Evolutionary conservation across 768 basidiomycete species (phyloP).

Genomic region (Pisolithus tinctorius): DNA sequence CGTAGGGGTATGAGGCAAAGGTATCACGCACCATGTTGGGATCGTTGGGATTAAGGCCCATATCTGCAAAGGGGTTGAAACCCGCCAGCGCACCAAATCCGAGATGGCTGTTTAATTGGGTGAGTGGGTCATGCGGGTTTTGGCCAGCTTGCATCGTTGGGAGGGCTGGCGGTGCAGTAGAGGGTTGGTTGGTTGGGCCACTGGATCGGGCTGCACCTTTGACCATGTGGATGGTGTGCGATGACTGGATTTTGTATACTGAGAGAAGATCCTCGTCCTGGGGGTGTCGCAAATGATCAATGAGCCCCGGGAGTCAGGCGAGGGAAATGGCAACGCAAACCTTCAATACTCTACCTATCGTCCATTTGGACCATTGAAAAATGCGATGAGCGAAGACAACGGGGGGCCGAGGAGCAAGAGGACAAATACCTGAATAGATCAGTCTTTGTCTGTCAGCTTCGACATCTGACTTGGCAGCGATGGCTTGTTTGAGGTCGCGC

Average conservation of each 20-base stretch:
- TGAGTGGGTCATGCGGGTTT: slow-evolving; percentile 81
- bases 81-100: slow-evolving; percentile 79
- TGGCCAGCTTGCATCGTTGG: slow-evolving; percentile 91
- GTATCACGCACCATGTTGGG: slow-evolving; percentile 76
- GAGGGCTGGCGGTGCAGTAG: slow-evolving; percentile 37
- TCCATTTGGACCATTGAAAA: not conserved
- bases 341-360: slow-evolving; percentile 65
- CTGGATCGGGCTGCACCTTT: slow-evolving; percentile 62
- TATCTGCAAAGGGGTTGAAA: slow-evolving; percentile 86
- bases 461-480: slow-evolving; percentile 81
- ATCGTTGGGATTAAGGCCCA: slow-evolving; percentile 88
- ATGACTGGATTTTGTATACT: slow-evolving; percentile 84
- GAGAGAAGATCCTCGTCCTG: slow-evolving; percentile 81
- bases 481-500: slow-evolving; percentile 81
- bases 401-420: slow-evolving; percentile 3
- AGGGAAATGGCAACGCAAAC: slow-evolving; percentile 25
- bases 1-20: not conserved
- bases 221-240: slow-evolving; percentile 91
- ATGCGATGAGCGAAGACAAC: not conserved
- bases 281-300: not conserved
- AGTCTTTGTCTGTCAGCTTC: slow-evolving; percentile 82
- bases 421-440: slow-evolving; percentile 79
- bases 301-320: not conserved
- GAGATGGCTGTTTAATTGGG: slow-evolving; percentile 69
- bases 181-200: slow-evolving; percentile 28